A percentile compares a stretch with the other conserved stretches of the same genome.
Conservation (phyloP, 2,329 filamentous ascomycete species). For the Emericellopsis cladophorae region DNA sequence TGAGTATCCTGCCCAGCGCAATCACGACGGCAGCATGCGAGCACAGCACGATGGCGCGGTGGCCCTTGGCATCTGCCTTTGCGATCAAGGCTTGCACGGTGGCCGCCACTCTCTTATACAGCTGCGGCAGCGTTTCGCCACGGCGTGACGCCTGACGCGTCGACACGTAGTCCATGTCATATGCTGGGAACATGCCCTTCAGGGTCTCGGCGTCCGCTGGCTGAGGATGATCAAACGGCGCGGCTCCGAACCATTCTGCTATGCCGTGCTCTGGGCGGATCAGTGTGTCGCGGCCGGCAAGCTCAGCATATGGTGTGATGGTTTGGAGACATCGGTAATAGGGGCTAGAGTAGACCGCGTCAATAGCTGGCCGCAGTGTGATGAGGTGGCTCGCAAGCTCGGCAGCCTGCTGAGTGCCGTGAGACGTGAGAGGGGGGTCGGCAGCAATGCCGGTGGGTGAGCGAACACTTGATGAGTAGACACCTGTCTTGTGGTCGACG, state of each 20-base stretch:
- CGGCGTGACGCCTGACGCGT: slow-evolving; percentile 52
- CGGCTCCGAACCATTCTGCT: slow-evolving; percentile 85
- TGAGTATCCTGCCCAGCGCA: slow-evolving; percentile 70
- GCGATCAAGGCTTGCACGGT: slow-evolving; percentile 59
- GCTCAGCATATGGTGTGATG: slow-evolving; percentile 53
- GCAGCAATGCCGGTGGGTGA: slow-evolving; percentile 81
- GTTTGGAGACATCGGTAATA: slow-evolving; percentile 87
- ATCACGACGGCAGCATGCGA: slow-evolving; percentile 87
- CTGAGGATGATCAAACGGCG: slow-evolving; percentile 72
- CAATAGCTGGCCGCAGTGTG: slow-evolving; percentile 51
- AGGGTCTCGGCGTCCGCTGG: slow-evolving; percentile 56
- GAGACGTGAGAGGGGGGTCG: slow-evolving; percentile 75
- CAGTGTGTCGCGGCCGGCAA: slow-evolving; percentile 15
- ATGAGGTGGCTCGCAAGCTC: slow-evolving; percentile 60
- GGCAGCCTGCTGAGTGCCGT: slow-evolving; percentile 73
- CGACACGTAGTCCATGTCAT: slow-evolving; percentile 44
- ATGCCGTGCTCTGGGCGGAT: slow-evolving; percentile 45
- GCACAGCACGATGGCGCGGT: slow-evolving; percentile 64
- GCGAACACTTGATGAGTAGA: slow-evolving; percentile 59
- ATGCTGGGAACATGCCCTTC: slow-evolving; percentile 52
- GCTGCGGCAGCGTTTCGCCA: slow-evolving; percentile 67
- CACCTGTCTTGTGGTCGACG: slow-evolving; percentile 68
- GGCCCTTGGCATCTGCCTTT: slow-evolving; percentile 57
- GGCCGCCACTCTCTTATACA: slow-evolving; percentile 69
- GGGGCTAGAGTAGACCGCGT: slow-evolving; percentile 69